These are phyloP conservation scores for Coprinopsis marcescibilis DNA, from an alignment of 768 basidiomycete genomes.

Conservation along the genomic window DNA sequence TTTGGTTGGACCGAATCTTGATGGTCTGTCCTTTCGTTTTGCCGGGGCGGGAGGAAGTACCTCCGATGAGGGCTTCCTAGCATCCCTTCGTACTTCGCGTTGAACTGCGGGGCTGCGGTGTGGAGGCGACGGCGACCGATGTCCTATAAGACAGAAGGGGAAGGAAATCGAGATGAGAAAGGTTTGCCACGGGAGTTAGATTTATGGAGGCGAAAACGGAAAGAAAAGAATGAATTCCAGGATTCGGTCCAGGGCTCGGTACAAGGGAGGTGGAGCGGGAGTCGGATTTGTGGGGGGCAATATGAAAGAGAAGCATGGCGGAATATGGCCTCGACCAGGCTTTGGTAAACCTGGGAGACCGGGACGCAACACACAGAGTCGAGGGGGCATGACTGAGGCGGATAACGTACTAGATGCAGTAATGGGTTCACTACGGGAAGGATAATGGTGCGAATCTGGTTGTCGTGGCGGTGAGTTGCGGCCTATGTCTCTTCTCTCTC, in stretches of 20 bases:
- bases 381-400: constrained; percentile 38
- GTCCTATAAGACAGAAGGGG: constrained; percentile 11
- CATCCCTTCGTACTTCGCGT: background rate
- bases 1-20: constrained; percentile 2
- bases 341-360: constrained; percentile 9
- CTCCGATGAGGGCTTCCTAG: background rate
- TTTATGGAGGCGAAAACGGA: constrained; percentile 8
- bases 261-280: constrained; percentile 1
- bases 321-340: constrained; percentile 12
- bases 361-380: constrained; percentile 6
- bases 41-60: background rate
- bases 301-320: constrained; percentile 8
- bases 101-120: background rate
- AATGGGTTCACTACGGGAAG: constrained; percentile 24
- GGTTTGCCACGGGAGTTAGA: constrained; percentile 12
- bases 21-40: constrained; percentile 1
- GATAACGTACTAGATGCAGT: constrained; percentile 58
- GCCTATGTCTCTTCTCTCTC: background rate
- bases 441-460: constrained; percentile 26
- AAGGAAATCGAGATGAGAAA: constrained; percentile 10
- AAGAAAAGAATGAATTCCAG: constrained; percentile 9
- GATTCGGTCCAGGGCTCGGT: constrained; percentile 10
- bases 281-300: constrained; percentile 9
- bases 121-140: constrained; percentile 5
- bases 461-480: constrained; percentile 7